A percentile compares a stretch with the other conserved stretches of the same genome.
These are phyloP conservation scores for Eragrostis curvula DNA, from an alignment of 176 grass and related monocot genomes.

Conservation along the genomic window DNA sequence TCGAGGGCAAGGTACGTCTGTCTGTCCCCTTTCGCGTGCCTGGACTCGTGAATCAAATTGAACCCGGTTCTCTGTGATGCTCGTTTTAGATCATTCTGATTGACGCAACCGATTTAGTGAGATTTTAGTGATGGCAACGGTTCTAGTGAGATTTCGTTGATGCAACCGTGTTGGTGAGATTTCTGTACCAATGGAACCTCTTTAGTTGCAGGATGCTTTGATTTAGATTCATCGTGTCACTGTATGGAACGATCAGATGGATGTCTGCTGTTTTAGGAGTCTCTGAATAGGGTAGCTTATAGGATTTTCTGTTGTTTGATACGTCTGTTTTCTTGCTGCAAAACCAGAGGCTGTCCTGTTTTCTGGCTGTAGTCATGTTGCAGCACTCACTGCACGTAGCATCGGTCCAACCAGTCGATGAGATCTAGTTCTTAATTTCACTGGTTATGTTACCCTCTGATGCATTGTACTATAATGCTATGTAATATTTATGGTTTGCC, in stretches of 20 bases:
- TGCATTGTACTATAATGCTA: too few species aligned
- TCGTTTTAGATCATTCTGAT: background rate
- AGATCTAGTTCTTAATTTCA: too few species aligned
- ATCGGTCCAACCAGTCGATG: too few species aligned
- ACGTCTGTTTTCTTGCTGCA: background rate
- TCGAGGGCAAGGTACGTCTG: constrained; percentile 68
- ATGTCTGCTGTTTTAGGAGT: background rate
- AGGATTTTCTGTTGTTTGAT: background rate
- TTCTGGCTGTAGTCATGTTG: background rate
- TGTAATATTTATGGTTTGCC: too few species aligned
- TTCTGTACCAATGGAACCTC: background rate
- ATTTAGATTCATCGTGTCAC: background rate
- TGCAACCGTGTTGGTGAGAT: background rate
- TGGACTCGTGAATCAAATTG: too few species aligned
- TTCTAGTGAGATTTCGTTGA: too few species aligned
- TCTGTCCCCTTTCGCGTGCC: background rate
- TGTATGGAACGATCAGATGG: background rate
- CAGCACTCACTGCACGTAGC: too few species aligned
- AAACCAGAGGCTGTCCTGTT: background rate
- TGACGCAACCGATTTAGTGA: background rate
- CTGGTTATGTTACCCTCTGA: too few species aligned
- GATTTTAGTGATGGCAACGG: background rate
- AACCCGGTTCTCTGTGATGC: background rate
- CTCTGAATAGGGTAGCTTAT: background rate
- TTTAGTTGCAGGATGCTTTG: background rate